Base-by-base conservation (phyloP, 2,329 filamentous ascomycete genomes). In the Coleophoma cylindrospora region DNA sequence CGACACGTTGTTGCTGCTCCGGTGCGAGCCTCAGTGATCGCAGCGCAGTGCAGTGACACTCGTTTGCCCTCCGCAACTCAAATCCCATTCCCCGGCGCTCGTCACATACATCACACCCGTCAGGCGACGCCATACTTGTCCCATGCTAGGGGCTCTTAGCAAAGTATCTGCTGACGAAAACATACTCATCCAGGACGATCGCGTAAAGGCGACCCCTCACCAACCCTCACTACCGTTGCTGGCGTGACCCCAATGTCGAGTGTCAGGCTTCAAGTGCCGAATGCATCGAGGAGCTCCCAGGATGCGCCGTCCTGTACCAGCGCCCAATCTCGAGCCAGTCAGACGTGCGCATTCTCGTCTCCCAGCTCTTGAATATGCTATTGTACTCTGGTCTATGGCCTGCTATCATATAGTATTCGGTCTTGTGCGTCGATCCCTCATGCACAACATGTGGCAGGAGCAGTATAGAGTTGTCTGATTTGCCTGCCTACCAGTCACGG, bases 251-350 rank as follows among this genome's bases (percentile, higher is more conserved):
- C 32, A 40, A 15, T 48, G 50, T 46, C 47, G 41, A 27, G 47
- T 45, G 27, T 40, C 34, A 43, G 19, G 21, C 15, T 37, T 27
- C 49, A 55, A 57, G 51, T 55, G 50, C 55, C 55, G 51, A 53
- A 36, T 22, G 41, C 37, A 49, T 46, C 43, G 15, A 50, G 38
- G 43, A 11, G n/a, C 34, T 19, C 36, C 13, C 15, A 22, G 41
- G 32, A 21, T 32, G 14, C 14, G 9, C 3, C 40, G 2, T 27
- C 12, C 17, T 21, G 14, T 43, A 19, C 40, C 17, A 9, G 15
- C 32, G 19, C 11, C 27, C 41, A 19, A 13, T 27, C 17, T 13
- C 27, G 21, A n/a, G 21, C 21, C 13, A 44, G 17, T 44, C 21
- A 22, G 19, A 8, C 15, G 5, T 53, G 47, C 47, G 51, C 44